Evolutionary conservation across 352 stramenopile genomes (phyloP), one percentile per base, ranked within the genome.

Genomic region (Phytophthora pisi): DNA sequence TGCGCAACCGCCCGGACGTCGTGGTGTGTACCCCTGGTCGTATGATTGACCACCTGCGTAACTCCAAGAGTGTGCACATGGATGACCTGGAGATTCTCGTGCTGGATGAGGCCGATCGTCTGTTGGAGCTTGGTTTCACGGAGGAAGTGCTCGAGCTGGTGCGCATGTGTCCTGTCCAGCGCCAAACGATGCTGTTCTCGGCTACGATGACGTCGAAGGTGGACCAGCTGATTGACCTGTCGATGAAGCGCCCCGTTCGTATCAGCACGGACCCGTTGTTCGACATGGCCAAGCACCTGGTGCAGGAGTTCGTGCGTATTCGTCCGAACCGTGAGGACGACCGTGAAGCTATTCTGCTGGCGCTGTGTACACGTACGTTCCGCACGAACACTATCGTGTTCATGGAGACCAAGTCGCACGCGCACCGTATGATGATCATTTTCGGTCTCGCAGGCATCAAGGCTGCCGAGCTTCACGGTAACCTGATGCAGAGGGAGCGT

Each of bases 181-280:
- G 98, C 16, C 98, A 99, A 77, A 99, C 98, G 15, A 91, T 99
- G 79, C 75, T 99, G 2, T 99, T 99, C 78, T 99, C 97, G 51
- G 98, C 98, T 16, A 99, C 98, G 16, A 89, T 99, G 78, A 98
- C 96, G 43, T 98, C 97, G 15, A 99, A 98, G 74, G 85, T 99
- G 2, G 96, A 99, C 68, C 95, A 99, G 63, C 82, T 99, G 16
- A 96, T 99, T 66, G 92, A 95, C 34, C 68, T 99, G 36, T 98
- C 96, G 50, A 91, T 99, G 79, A 99, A 99, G 72, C 89, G 93
- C 5, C 97, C 98, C 4, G 94, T 99, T 40, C 89, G 96, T 52
- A 96, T 99, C 50, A 93, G 86, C 40, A 97, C 97, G 4, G 93
- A 98, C 67, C 90, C 90, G 20, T 55, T 99, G 51, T 95, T 94